Base-by-base conservation (phyloP, 2,329 filamentous ascomycete genomes). In the Cadophora luteo-olivacea region DNA sequence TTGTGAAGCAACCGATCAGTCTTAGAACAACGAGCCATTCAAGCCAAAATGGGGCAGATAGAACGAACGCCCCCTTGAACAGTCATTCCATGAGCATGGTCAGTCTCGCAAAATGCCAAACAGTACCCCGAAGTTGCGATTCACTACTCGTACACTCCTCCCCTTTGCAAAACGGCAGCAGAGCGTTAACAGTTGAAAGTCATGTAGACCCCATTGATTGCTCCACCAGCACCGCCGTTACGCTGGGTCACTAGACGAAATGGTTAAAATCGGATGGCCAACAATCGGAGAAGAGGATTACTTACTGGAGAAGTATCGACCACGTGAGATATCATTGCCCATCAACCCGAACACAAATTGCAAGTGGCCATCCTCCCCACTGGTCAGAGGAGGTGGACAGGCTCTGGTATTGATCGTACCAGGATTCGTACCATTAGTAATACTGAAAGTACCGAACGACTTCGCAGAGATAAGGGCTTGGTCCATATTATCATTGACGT, bases 291-390 rank as follows among this genome's bases (percentile, higher is more conserved):
- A 29, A 29, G 29, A 29, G 29, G 29, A 29, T 29, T 5, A 29
- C 3, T 29, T 29, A 29, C 29, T 3, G 29, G 29, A 29, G 29
- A 29, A 29, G 38, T 55, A 45, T 36, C 61, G 54, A 41, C 32
- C 36, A 22, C 19, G 12, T 19, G 32, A 41, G 24, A 7, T 2
- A 48, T 45, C 62, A 22, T 48, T 52, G 12, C 49, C 49, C 19
- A 62, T 64, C 49, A 65, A 62, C 57, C 69, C 52, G 11, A 72
- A 33, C 25, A 70, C 67, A 64, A 66, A 72, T 16, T 65, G 61
- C 12, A 65, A 25, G 24, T 63, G 45, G 4, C 65, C 68, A 60
- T 61, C 36, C 54, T 65, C 19, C 0, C 65, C 66, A 38, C 62
- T 19, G 22, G 9, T 41, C 22, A n/a, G 57, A 8, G 29, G 19